These are phyloP conservation scores for Maudiozyma serrabonitensis DNA, from an alignment of 805 yeast species.

Conservation along the genomic window DNA sequence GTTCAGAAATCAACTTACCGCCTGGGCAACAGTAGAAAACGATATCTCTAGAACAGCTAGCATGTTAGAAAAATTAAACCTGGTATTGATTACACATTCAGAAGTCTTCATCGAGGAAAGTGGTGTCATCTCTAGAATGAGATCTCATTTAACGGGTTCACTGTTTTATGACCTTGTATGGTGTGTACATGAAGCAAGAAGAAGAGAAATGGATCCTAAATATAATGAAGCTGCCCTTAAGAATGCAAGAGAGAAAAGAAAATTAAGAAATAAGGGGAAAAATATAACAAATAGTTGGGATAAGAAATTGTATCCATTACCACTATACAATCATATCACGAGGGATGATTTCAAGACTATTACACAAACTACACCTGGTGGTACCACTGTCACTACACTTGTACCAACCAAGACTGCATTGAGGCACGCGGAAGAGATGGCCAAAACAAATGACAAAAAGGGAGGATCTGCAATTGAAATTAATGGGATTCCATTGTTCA, in stretches of 20 bases:
- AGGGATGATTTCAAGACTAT: conserved; percentile 81
- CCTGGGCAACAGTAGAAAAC: conserved; percentile 85
- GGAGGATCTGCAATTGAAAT: conserved; percentile 38
- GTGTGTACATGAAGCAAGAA: conserved; percentile 89
- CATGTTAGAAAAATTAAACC: conserved; percentile 78
- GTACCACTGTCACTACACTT: conserved; percentile 81
- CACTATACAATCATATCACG: conserved; percentile 83
- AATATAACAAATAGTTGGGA: conserved; percentile 8
- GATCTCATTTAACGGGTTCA: conserved; percentile 87
- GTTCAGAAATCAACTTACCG: conserved; percentile 76
- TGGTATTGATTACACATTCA: conserved; percentile 80
- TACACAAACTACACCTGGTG: conserved; percentile 82
- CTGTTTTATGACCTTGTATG: conserved; percentile 85
- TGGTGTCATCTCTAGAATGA: conserved; percentile 77
- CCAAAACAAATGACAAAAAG: conserved; percentile 14
- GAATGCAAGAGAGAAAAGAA: conserved; percentile 25
- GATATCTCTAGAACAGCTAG: conserved; percentile 89
- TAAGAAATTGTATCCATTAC: conserved; percentile 59
- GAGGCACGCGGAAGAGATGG: conserved; percentile 26
- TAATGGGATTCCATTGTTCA: conserved; percentile 57
- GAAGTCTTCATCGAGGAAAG: conserved; percentile 63
- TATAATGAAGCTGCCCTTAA: conserved; percentile 27
- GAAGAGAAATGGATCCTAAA: conserved; percentile 45
- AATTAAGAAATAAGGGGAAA: conserved; percentile 8
- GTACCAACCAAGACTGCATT: conserved; percentile 80